Percentiles rank a stretch among this genome's conserved stretches.
Conservation (phyloP, 2,329 filamentous ascomycete genomes). For the Alternaria incomplexa region DNA sequence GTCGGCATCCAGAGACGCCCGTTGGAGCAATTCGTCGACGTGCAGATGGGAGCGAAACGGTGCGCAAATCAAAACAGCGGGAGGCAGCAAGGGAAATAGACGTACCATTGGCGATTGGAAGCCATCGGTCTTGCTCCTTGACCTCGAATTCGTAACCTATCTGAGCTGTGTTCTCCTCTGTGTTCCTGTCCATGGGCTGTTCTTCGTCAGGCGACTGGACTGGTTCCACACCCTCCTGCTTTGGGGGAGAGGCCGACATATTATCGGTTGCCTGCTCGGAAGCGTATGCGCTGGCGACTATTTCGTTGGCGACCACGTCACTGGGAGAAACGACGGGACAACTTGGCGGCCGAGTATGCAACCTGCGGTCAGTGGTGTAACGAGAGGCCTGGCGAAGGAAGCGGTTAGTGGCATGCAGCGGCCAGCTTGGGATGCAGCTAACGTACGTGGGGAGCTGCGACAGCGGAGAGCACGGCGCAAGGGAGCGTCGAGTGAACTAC, state of each 20-base stretch:
- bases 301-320: constrained; percentile 52
- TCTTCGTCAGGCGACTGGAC: constrained; percentile 92
- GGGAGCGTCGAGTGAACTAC: constrained; percentile 14
- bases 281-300: constrained; percentile 56
- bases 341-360: constrained; percentile 45
- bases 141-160: constrained; percentile 95
- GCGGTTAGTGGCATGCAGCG: constrained; percentile 45
- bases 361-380: constrained; percentile 38
- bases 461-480: constrained; percentile 21
- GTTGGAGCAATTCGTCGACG: constrained; percentile 52
- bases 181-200: constrained; percentile 86
- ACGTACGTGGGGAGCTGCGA: constrained; percentile 24
- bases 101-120: constrained; percentile 99
- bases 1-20: constrained; percentile 55
- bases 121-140: constrained; percentile 99
- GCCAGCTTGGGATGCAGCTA: constrained; percentile 25
- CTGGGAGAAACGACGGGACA: constrained; percentile 34
- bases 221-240: constrained; percentile 87
- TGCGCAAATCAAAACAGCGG: constrained; percentile 49
- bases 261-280: constrained; percentile 49
- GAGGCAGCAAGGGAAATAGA: constrained; percentile 51
- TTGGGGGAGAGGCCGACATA: constrained; percentile 92
- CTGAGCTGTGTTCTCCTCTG: constrained; percentile 75
- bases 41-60: constrained; percentile 40
- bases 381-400: constrained; percentile 31